These are phyloP conservation scores for Ustulina deusta DNA, from an alignment of 2,329 filamentous ascomycete species.

Conservation along the genomic window DNA sequence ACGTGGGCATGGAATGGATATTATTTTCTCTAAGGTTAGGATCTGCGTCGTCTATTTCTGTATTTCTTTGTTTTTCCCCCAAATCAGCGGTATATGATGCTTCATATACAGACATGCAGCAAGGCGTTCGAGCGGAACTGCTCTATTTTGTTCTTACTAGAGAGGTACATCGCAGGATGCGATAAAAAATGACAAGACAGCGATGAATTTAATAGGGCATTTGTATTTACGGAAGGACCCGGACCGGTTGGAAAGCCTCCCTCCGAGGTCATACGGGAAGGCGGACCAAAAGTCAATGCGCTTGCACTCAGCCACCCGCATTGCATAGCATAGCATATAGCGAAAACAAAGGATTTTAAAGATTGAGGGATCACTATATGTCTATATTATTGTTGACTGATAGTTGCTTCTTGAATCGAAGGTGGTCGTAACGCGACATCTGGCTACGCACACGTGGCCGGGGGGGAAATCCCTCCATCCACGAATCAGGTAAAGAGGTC, in stretches of 20 bases:
- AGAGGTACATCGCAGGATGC: constrained; percentile 1
- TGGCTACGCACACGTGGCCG: neutral
- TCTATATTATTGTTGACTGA: neutral
- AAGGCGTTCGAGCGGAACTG: constrained; percentile 23
- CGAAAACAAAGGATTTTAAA: neutral
- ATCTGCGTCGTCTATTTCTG: neutral
- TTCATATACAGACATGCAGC: constrained; percentile 11
- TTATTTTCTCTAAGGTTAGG: neutral
- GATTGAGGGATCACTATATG: neutral
- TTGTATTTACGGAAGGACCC: neutral
- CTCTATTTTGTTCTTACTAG: constrained; percentile 14
- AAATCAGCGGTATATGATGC: constrained; percentile 10
- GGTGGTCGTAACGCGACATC: neutral
- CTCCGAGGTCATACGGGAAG: neutral
- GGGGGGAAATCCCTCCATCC: neutral
- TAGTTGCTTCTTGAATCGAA: neutral
- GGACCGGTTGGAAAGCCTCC: neutral
- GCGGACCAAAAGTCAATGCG: neutral
- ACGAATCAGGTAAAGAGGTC: neutral
- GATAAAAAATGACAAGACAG: constrained; percentile 10
- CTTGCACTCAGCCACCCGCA: neutral
- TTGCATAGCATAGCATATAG: neutral
- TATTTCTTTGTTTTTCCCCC: neutral
- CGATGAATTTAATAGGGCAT: constrained; percentile 23
- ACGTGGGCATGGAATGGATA: neutral